Conservation (phyloP, 2,329 filamentous ascomycete genomes). For the Fusarium nygamai region DNA sequence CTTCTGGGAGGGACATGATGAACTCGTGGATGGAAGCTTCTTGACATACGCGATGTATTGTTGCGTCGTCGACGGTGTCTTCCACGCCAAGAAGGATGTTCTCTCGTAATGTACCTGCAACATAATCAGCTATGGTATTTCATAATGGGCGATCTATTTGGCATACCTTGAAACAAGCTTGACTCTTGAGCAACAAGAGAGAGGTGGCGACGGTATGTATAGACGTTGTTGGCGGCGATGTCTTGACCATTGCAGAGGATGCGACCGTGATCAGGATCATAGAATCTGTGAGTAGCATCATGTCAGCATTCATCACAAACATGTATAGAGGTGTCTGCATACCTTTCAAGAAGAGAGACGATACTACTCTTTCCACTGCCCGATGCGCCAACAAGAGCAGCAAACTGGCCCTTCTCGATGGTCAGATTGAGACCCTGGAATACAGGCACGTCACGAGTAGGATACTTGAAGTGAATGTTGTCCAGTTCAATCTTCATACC, state of each 20-base stretch:
- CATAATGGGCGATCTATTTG: rapidly evolving
- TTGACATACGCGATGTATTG: conserved; percentile 62
- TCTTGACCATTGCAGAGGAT: conserved; percentile 72
- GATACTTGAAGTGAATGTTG: conserved; percentile 69
- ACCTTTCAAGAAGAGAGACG: conserved; percentile 68
- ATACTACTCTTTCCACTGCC: conserved; percentile 80
- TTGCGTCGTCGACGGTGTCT: conserved; percentile 59
- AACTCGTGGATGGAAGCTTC: conserved; percentile 78
- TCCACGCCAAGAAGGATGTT: conserved; percentile 75
- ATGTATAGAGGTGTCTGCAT: rapidly evolving
- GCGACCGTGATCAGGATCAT: conserved; percentile 69
- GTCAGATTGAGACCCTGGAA: conserved; percentile 70
- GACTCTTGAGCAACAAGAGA: conserved; percentile 80
- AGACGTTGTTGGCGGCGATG: conserved; percentile 66
- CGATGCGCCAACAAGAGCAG: conserved; percentile 74
- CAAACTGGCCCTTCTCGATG: conserved; percentile 75
- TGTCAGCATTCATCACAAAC: not conserved
- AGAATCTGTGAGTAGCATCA: conserved; percentile 59
- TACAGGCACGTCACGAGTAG: conserved; percentile 64
- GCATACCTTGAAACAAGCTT: conserved; percentile 75
- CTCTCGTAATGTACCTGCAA: conserved; percentile 53
- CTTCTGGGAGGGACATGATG: conserved; percentile 71
- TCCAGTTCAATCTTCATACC: conserved; percentile 66
- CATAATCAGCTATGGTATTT: conserved; percentile 1
- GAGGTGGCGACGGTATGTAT: conserved; percentile 70